Base-by-base conservation (phyloP, 2,329 filamentous ascomycete species). In the Colletotrichum aenigma region DNA sequence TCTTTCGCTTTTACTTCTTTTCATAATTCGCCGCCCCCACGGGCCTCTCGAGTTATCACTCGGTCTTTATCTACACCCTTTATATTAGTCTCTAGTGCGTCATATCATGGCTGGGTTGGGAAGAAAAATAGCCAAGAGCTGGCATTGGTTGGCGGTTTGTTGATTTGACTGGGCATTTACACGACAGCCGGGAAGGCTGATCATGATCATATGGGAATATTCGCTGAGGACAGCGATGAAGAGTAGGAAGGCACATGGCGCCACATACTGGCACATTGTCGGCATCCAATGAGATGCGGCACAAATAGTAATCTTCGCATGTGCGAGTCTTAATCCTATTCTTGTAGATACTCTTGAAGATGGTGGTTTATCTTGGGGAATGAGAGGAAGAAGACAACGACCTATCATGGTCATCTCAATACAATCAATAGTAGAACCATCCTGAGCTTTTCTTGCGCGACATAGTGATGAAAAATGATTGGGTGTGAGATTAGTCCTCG, bases 301-400 rank as follows among this genome's bases (percentile, higher is more conserved):
- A 64, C 36, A 38, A 30, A 62, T 48, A 48, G n/a, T 75, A 71
- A 71, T 75, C 52, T 67, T 62, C 55, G 61, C 55, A 55, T 34
- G 38, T 67, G 72, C 72, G 68, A 70, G 36, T 38, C 26, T 75
- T 67, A 28, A 62, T 72, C 18, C 26, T 62, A 61, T 74, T 74
- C 72, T 71, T 38, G 69, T 67, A 56, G 12, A 72, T 62, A 64
- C 30, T 38, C 18, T 38, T 36, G 4, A 64, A 64, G 34, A 43
- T 2, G 34, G 61, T 18, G 61, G 61, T 38, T 64, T 64, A 64
- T 38, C 13, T 43, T 64, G 34, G 21, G 61, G 21, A 64, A 3
- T 43, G 4, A 43, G 61, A 43, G 15, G 16, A n/a, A 64, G n/a
- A 43, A 18, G 34, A 38, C 15, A 24, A 62, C 61, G 34, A 43